Base-by-base conservation (phyloP, 148 eudicot genomes). In the Heliamphora exappendiculata region DNA sequence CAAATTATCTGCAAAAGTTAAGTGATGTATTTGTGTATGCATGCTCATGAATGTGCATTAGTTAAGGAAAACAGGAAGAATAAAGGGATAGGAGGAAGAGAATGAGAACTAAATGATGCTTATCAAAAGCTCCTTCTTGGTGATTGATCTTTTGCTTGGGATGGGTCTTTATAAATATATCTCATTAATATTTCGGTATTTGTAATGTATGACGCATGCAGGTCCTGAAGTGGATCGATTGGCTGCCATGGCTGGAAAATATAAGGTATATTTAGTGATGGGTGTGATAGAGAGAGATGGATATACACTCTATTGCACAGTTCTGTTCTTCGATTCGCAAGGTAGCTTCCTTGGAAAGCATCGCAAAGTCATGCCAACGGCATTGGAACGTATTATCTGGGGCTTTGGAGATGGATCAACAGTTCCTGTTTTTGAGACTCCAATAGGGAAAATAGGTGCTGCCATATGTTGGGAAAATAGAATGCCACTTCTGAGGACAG, bases 401-500 rank as follows among this genome's bases (percentile, higher is more conserved):
- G 98, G 97, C 7, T 92, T 92, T 84, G 98, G 96, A 26, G 98
- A 94, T 81, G 98, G 96, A 68, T 92, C 98, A 28, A 92, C 97
- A 19, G 77, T 92, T 83, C 98, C 96, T 17, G 94, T 94, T 70
- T 94, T 87, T 80, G 96, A 94, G 47, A 92, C 98, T 26, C 90
- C 97, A 22, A 67, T 90, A 65, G 98, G 97, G 17, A 92, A 91
- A 82, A 84, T 92, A 64, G 98, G 98, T 64, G 94, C 96, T 75
- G 98, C 87, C 33, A 92, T 94, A 73, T 94, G 97, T 75, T 92
- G 97, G 98, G 98, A 94, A 73, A 94, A 92, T 80, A 90, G 84
- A 82, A 94, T 94, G 98, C 98, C 98, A 31, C 90, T 94, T 76
- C 76, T 94, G 72, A 88, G 98, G 77, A 92, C 87, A 72, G 98